Evolutionary conservation across 2,329 filamentous ascomycete genomes (phyloP).

Genomic region (Pseudogymnoascus destructans): DNA sequence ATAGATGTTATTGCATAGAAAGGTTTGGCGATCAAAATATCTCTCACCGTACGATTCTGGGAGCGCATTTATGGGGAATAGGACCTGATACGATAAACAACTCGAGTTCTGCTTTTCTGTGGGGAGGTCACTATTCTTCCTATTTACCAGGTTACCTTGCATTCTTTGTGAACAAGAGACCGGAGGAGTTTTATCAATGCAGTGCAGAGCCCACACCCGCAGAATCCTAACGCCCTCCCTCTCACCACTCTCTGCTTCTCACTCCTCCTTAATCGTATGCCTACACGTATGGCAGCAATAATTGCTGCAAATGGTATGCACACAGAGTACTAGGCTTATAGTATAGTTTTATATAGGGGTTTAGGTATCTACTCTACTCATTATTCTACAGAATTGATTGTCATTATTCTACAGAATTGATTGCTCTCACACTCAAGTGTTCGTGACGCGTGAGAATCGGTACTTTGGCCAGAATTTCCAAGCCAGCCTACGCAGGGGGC

Average conservation of each 20-base stretch:
- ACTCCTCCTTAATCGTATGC: no score
- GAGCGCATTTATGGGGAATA: slow-evolving; percentile 2
- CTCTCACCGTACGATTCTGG: background rate
- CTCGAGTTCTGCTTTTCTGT: background rate
- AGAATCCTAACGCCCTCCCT: background rate
- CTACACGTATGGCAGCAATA: no score
- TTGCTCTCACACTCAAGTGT: no score
- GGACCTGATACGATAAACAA: background rate
- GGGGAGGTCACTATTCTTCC: background rate
- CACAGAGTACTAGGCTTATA: no score
- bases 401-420: no score
- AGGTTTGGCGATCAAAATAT: background rate
- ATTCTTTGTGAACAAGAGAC: background rate
- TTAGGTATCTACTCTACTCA: no score
- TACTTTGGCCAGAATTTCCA: no score
- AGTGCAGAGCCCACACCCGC: background rate
- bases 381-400: no score
- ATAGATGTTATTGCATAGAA: background rate
- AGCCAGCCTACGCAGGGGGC: no score
- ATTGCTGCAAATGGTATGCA: no score
- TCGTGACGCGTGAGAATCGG: no score
- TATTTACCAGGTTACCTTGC: background rate
- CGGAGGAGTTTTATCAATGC: background rate
- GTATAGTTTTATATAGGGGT: no score
- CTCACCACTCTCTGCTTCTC: background rate